These are phyloP conservation scores for Tetraselmis striata DNA, from an alignment of 139 green algal species.

Conservation along the genomic window DNA sequence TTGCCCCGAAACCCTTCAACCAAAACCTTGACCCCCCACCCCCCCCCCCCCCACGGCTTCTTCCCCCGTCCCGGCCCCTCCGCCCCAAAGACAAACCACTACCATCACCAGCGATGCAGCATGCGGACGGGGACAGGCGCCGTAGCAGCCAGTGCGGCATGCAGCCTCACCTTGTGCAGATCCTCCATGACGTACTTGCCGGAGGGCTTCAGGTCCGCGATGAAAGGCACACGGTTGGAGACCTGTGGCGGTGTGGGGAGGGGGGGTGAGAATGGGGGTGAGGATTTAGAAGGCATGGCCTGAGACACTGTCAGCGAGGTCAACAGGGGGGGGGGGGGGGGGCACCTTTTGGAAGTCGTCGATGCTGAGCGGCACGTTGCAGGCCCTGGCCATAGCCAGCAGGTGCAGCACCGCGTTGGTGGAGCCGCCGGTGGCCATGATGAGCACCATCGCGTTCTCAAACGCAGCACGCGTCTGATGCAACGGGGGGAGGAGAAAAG, in stretches of 20 bases:
- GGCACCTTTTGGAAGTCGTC: slow-evolving; percentile 93
- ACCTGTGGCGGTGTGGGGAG: neutral
- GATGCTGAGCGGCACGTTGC: slow-evolving; percentile 71
- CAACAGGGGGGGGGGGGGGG: neutral
- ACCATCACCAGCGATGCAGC: no score
- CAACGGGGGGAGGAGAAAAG: no score
- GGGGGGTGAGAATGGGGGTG: no score
- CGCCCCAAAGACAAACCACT: no score
- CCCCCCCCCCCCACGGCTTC: no score
- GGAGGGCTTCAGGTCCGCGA: slow-evolving; percentile 92
- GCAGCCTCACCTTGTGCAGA: slow-evolving; percentile 75
- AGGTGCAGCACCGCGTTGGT: slow-evolving; percentile 94
- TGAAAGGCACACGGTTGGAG: slow-evolving; percentile 69
- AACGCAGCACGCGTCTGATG: slow-evolving; percentile 27
- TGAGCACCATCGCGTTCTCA: slow-evolving; percentile 47
- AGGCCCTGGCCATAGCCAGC: slow-evolving; percentile 66
- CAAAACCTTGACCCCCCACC: no score
- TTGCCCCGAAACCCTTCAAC: no score
- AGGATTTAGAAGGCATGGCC: no score
- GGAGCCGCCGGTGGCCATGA: slow-evolving; percentile 71
- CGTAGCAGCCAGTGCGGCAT: no score
- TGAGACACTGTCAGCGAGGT: no score
- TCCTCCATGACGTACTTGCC: slow-evolving; percentile 99
- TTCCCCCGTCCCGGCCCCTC: no score
- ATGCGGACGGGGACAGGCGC: no score